A percentile compares a stretch with the other conserved stretches of the same genome.
These are phyloP conservation scores for Solanum sitiens DNA, from an alignment of 257 asterid species.

Conservation along the genomic window DNA sequence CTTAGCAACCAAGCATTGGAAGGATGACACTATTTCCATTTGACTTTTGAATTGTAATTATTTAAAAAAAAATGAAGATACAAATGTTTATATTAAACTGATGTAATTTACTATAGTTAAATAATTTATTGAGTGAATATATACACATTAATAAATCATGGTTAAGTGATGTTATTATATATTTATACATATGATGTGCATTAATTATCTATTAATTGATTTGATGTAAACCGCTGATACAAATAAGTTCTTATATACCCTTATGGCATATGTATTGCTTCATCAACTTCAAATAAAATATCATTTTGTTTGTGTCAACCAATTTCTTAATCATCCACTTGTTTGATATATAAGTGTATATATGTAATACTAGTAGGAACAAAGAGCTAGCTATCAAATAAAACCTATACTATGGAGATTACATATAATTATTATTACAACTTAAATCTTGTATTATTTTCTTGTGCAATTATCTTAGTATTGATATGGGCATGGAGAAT, in stretches of 20 bases:
- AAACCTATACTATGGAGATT: neutral
- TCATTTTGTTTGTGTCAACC: neutral
- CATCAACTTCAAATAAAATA: neutral
- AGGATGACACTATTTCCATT: neutral
- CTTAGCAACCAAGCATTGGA: neutral
- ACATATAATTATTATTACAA: neutral
- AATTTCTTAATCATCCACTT: neutral
- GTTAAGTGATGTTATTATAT: too few species aligned
- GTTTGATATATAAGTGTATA: neutral
- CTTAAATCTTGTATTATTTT: neutral
- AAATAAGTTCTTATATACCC: too few species aligned
- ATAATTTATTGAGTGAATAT: neutral
- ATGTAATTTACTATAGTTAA: too few species aligned
- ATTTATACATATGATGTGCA: neutral
- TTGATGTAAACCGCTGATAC: neutral
- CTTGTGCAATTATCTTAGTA: neutral
- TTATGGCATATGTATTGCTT: neutral
- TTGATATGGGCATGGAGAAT: conserved; percentile 8
- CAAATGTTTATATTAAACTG: neutral
- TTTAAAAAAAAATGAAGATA: neutral
- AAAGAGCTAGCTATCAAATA: neutral
- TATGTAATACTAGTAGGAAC: neutral
- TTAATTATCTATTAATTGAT: too few species aligned
- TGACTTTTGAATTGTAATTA: neutral
- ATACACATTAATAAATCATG: too few species aligned